phyloP scores from a whole-genome alignment of 2,329 filamentous ascomycete species.

The Penicillium sp. region DNA sequence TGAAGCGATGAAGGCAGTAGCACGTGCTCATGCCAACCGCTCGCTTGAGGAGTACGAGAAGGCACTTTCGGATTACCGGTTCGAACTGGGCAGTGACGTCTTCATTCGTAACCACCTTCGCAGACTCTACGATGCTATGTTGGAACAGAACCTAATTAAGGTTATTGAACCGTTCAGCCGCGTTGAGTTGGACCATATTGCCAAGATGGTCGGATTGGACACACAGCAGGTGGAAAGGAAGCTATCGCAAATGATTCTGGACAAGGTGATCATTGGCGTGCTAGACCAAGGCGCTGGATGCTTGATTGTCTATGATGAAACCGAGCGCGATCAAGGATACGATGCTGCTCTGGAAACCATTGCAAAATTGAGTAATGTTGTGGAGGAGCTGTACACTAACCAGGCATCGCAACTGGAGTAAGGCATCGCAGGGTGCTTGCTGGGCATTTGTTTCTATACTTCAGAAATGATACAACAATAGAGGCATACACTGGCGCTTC shows the following conservation, averaged over 20 bases:
- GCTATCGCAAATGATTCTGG: constrained; percentile 98
- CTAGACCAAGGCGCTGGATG: constrained; percentile 97
- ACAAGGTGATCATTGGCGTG: constrained; percentile 98
- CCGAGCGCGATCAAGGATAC: constrained; percentile 88
- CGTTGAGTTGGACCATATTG: constrained; percentile 95
- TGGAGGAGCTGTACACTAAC: constrained; percentile 97
- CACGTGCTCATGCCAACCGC: constrained; percentile 91
- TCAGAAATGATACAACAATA: constrained; percentile 32
- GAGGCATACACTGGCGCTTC: constrained; percentile 24
- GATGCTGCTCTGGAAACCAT: constrained; percentile 94
- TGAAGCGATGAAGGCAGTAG: constrained; percentile 99
- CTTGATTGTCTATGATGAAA: constrained; percentile 96
- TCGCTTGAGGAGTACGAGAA: constrained; percentile 97
- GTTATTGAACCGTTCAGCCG: constrained; percentile 98
- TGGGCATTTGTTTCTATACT: constrained; percentile 23
- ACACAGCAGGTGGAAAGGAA: constrained; percentile 97
- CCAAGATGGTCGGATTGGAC: constrained; percentile 96
- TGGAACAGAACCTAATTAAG: constrained; percentile 99
- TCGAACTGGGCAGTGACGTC: constrained; percentile 89
- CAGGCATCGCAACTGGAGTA: constrained; percentile 94
- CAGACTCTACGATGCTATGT: constrained; percentile 94
- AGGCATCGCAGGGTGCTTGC: constrained; percentile 3
- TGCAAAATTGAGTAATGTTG: constrained; percentile 94
- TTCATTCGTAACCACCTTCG: constrained; percentile 98
- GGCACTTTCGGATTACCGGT: constrained; percentile 85